Conservation (phyloP, 2,329 filamentous ascomycete species). For the Lecanicillium sp. region DNA sequence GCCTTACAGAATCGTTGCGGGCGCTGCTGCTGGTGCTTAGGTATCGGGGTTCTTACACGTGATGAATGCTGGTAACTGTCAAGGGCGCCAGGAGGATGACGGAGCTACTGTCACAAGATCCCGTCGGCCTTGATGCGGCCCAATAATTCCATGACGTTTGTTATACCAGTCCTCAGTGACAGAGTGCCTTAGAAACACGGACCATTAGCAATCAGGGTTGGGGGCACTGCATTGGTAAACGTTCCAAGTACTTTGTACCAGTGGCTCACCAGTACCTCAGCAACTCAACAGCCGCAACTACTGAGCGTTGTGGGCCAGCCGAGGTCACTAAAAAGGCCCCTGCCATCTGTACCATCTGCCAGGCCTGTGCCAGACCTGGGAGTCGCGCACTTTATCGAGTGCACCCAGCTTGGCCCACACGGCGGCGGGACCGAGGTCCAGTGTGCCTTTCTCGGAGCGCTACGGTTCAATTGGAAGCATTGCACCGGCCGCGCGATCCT, state of each 20-base stretch:
- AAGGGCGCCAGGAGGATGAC: too few relatives aligned
- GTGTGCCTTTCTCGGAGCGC: slow-evolving; percentile 11
- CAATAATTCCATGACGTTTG: too few relatives aligned
- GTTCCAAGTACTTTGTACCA: too few relatives aligned
- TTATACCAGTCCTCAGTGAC: too few relatives aligned
- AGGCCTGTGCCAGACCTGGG: neutral
- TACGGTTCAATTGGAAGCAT: slow-evolving; percentile 9
- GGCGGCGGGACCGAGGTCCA: slow-evolving; percentile 13
- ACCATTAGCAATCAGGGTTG: neutral
- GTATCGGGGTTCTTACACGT: neutral
- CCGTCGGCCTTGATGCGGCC: too few relatives aligned
- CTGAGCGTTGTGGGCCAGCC: neutral
- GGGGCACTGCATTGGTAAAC: neutral
- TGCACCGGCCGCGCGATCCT: neutral
- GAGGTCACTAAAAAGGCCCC: neutral
- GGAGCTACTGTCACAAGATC: too few relatives aligned
- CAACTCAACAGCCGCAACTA: too few relatives aligned
- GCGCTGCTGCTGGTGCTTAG: too few relatives aligned
- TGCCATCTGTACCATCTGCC: neutral
- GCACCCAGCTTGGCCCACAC: slow-evolving; percentile 9
- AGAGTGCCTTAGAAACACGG: too few relatives aligned
- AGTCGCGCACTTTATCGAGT: too few relatives aligned
- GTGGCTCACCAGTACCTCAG: too few relatives aligned
- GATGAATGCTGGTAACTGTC: neutral
- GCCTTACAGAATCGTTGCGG: too few relatives aligned